A percentile compares a stretch with the other conserved stretches of the same genome.
Conservation (phyloP, 805 yeast genomes). For the Nakazawaea sp. region DNA sequence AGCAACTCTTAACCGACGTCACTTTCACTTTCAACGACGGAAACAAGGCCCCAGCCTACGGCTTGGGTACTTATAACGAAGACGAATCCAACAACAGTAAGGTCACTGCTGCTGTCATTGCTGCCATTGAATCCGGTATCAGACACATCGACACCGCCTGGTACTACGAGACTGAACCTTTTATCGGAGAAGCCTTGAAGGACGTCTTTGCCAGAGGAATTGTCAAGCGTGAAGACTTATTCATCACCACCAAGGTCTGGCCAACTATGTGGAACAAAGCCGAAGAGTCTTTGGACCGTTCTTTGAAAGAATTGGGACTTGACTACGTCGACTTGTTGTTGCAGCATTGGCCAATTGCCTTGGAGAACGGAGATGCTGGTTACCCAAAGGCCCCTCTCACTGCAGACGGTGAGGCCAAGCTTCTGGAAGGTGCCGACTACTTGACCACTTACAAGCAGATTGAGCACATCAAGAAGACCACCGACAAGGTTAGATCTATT, state of each 20-base stretch:
- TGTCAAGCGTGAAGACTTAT: conserved; percentile 12
- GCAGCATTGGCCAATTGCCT: conserved; percentile 37
- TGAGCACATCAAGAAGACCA: conserved; percentile 24
- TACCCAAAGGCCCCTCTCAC: conserved; percentile 11
- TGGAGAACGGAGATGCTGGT: conserved; percentile 7
- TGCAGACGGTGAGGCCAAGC: conserved; percentile 20
- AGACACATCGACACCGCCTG: conserved; percentile 46
- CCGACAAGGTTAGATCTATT: conserved; percentile 32
- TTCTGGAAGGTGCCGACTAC: conserved; percentile 25
- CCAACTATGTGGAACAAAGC: conserved; percentile 17
- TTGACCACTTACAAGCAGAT: conserved; percentile 28
- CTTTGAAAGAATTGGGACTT: conserved; percentile 28
- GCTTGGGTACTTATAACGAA: conserved; percentile 44
- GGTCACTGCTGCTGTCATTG: conserved; percentile 41
- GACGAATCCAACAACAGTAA: conserved; percentile 30
- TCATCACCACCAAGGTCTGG: conserved; percentile 13
- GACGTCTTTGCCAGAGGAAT: conserved; percentile 37
- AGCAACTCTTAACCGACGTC: conserved; percentile 23
- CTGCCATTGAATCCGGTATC: conserved; percentile 48
- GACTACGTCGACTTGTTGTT: conserved; percentile 32
- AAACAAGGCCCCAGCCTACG: conserved; percentile 54
- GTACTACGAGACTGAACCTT: conserved; percentile 37
- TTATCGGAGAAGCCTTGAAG: conserved; percentile 39
- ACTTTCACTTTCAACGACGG: conserved; percentile 49
- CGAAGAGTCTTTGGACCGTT: conserved; percentile 28